These are phyloP conservation scores for Aureobasidium sp. DNA, from an alignment of 2,329 filamentous ascomycete genomes.

Conservation along the genomic window DNA sequence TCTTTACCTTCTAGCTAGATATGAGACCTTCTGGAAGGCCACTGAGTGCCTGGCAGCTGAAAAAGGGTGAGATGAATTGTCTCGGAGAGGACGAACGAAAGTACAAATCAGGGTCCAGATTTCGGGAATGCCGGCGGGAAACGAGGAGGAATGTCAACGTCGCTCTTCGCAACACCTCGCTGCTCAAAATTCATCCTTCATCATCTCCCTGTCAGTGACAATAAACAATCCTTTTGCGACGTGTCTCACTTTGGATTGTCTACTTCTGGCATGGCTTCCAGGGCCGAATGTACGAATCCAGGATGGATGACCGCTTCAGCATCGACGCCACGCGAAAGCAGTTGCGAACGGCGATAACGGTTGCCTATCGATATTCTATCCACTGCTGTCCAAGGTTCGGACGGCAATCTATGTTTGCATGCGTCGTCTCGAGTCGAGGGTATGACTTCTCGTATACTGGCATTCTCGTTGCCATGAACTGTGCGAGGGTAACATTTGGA, in stretches of 20 bases:
- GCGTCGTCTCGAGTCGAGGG: background rate
- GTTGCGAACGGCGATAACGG: constrained; percentile 3
- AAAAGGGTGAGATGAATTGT: background rate
- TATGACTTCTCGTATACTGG: background rate
- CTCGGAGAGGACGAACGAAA: background rate
- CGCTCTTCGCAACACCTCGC: background rate
- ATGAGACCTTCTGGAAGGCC: background rate
- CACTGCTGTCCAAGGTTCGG: background rate
- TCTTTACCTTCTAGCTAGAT: background rate
- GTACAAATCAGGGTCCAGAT: background rate
- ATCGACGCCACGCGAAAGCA: constrained; percentile 2
- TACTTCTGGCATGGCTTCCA: background rate
- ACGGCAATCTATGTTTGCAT: background rate
- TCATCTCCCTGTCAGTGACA: background rate
- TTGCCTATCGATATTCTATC: constrained; percentile 5
- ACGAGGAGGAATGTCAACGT: background rate
- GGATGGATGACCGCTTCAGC: background rate
- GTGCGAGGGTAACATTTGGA: background rate
- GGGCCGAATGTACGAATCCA: background rate
- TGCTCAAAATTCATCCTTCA: background rate
- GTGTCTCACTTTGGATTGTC: background rate
- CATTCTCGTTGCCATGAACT: background rate
- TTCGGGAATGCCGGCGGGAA: background rate
- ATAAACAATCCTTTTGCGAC: background rate
- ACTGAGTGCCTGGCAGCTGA: background rate